Percentiles rank a stretch among this genome's conserved stretches.
Evolutionary conservation across 2,329 filamentous ascomycete genomes (phyloP).

Genomic region (Sporothrix pseudoabietina): DNA sequence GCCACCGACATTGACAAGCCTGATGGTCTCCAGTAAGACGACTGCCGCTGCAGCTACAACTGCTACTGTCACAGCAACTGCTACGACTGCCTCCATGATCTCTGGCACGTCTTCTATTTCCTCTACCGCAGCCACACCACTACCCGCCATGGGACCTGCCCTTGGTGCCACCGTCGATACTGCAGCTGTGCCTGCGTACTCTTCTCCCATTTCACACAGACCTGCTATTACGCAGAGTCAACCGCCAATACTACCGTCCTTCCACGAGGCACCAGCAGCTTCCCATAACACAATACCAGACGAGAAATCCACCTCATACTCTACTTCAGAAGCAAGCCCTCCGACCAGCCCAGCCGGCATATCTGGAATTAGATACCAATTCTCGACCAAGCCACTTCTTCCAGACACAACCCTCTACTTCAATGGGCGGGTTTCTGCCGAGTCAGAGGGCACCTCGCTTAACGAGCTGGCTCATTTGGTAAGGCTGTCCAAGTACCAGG

Average conservation of each 20-base stretch:
- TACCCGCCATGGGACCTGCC: background rate
- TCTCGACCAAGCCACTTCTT: slow-evolving; percentile 58
- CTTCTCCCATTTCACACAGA: background rate
- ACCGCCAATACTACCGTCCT: background rate
- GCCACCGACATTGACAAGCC: slow-evolving; percentile 28
- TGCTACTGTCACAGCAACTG: slow-evolving; percentile 36
- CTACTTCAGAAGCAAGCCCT: slow-evolving; percentile 35
- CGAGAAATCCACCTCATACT: background rate
- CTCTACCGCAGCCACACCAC: background rate
- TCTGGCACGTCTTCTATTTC: slow-evolving; percentile 9
- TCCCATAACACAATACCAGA: background rate
- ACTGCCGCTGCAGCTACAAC: slow-evolving; percentile 28
- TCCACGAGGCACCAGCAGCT: background rate
- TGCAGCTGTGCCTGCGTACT: background rate
- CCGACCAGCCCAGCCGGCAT: slow-evolving; percentile 46
- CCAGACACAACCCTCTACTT: slow-evolving; percentile 68
- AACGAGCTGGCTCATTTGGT: slow-evolving; percentile 78
- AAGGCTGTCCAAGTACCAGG: slow-evolving; percentile 76
- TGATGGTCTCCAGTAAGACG: slow-evolving; percentile 31
- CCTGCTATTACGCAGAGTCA: slow-evolving; percentile 5
- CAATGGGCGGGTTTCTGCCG: slow-evolving; percentile 61
- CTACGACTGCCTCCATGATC: slow-evolving; percentile 34
- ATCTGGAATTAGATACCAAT: slow-evolving; percentile 45
- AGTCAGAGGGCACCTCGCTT: slow-evolving; percentile 68
- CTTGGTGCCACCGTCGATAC: background rate